A percentile compares a stretch with the other conserved stretches of the same genome.
These are phyloP conservation scores for Lichtheimia ramosa DNA, from an alignment of 371 early-diverging fungal species.

Conservation along the genomic window DNA sequence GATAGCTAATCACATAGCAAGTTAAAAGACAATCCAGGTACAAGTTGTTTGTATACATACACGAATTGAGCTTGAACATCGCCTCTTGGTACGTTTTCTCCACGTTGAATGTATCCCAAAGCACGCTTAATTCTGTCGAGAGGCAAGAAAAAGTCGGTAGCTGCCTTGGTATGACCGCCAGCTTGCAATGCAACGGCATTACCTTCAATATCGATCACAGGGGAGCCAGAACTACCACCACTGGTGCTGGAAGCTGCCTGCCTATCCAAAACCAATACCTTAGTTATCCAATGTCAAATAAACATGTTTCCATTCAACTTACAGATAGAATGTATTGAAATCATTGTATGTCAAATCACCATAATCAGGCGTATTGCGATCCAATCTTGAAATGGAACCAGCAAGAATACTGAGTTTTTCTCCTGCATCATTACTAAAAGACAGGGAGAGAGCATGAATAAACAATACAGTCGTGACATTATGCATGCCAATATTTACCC, in stretches of 20 bases:
- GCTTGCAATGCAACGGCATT: conserved; percentile 92
- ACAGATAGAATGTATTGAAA: conserved; percentile 80
- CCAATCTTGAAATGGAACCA: conserved; percentile 86
- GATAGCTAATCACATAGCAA: conserved; percentile 31
- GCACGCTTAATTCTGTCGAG: conserved; percentile 82
- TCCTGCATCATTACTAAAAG: conserved; percentile 80
- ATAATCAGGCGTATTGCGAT: conserved; percentile 72
- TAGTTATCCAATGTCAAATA: no score
- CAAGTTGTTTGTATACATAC: conserved; percentile 30
- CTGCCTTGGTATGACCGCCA: conserved; percentile 79
- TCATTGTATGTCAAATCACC: conserved; percentile 69
- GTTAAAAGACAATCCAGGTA: neutral
- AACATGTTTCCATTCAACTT: conserved; percentile 6
- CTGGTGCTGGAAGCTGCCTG: conserved; percentile 81
- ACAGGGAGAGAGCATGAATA: neutral
- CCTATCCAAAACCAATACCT: conserved; percentile 23
- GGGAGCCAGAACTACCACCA: conserved; percentile 86
- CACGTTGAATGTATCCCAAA: conserved; percentile 68
- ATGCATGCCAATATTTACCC: conserved; percentile 47
- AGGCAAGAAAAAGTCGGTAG: conserved; percentile 93
- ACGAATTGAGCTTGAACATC: conserved; percentile 86
- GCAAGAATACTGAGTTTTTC: conserved; percentile 90
- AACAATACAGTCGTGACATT: neutral
- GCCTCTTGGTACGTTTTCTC: conserved; percentile 78
- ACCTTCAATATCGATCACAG: conserved; percentile 91